phyloP scores from a whole-genome alignment of 306 rosid species.

The Glycine tomentella region DNA sequence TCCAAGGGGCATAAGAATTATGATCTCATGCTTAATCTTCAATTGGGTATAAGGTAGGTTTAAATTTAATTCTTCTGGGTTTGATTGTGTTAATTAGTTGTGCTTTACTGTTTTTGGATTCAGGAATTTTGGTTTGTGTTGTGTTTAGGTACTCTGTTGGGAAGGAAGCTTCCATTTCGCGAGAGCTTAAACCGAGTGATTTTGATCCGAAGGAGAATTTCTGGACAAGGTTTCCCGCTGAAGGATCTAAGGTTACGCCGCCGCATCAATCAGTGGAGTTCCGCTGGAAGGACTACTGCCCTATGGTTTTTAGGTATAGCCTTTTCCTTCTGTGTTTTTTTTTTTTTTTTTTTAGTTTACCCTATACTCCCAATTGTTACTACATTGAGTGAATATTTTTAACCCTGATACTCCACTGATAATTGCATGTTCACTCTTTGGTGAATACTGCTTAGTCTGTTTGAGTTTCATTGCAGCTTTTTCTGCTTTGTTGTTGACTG shows the following conservation, averaged over 20 bases:
- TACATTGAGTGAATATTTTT: neutral
- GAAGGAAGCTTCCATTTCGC: conserved; percentile 76
- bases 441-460: neutral
- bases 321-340: neutral
- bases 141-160: conserved; percentile 78
- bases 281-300: conserved; percentile 98
- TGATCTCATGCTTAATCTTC: conserved; percentile 94
- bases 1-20: conserved; percentile 93
- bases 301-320: conserved; percentile 88
- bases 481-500: conserved; percentile 23
- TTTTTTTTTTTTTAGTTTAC: neutral
- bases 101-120: conserved; percentile 1
- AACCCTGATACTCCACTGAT: neutral
- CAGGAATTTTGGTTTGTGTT: conserved; percentile 7
- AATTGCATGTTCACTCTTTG: neutral
- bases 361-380: neutral
- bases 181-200: conserved; percentile 66
- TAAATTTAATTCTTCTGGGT: neutral
- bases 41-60: conserved; percentile 84
- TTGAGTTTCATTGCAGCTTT: neutral
- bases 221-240: conserved; percentile 95
- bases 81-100: neutral
- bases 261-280: conserved; percentile 91
- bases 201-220: conserved; percentile 92
- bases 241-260: conserved; percentile 90